Conservation (phyloP, 306 rosid species). For the Vachellia pachyceras region DNA sequence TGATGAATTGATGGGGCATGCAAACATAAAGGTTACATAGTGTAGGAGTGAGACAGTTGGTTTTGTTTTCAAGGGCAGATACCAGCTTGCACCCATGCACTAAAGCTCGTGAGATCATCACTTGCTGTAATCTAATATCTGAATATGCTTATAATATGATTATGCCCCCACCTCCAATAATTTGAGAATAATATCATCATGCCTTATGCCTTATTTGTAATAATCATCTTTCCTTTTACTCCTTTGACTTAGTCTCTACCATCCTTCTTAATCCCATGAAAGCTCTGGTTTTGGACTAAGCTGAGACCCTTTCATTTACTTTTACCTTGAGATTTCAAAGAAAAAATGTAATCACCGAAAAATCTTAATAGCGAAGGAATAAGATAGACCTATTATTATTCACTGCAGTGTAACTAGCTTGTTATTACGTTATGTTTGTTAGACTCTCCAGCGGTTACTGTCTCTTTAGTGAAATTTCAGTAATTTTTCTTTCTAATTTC, state of each 20-base stretch:
- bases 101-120: conserved; percentile 33
- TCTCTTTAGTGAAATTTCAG: no score
- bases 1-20: conserved; percentile 62
- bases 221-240: conserved; percentile 34
- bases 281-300: conserved; percentile 28
- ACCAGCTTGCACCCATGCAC: conserved; percentile 62
- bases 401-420: no score
- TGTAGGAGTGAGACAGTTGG: conserved; percentile 24
- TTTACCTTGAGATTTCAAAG: neutral
- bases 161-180: conserved; percentile 65
- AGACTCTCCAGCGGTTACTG: no score
- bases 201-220: conserved; percentile 46
- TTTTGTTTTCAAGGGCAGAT: conserved; percentile 59
- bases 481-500: no score
- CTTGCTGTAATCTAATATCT: neutral
- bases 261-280: conserved; percentile 43
- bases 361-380: no score
- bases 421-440: no score
- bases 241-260: conserved; percentile 52
- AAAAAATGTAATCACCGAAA: no score
- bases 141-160: neutral
- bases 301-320: conserved; percentile 40
- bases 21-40: conserved; percentile 43
- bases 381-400: no score
- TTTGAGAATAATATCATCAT: conserved; percentile 70